These are phyloP conservation scores for Kodamaea kakaduensis DNA, from an alignment of 805 yeast species.

Conservation along the genomic window DNA sequence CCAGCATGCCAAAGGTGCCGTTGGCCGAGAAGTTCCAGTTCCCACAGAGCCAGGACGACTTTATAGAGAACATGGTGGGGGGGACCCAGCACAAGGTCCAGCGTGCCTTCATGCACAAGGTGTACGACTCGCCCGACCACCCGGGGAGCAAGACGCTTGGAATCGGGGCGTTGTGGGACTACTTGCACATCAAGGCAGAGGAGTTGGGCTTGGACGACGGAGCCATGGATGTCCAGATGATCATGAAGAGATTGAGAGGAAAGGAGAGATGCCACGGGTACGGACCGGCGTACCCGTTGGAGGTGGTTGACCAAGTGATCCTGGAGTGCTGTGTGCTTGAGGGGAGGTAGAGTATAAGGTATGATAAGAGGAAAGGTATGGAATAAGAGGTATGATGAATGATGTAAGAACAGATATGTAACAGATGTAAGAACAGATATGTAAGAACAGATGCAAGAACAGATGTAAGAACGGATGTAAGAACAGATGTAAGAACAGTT, in stretches of 20 bases:
- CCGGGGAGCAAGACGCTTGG: conserved; percentile 55
- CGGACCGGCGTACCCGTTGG: conserved; percentile 64
- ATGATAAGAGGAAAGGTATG: too few species aligned
- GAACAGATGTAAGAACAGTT: too few species aligned
- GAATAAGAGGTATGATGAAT: too few species aligned
- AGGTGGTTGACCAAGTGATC: conserved; percentile 39
- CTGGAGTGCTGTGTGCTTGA: conserved; percentile 10
- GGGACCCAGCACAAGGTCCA: conserved; percentile 23
- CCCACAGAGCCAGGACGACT: conserved; percentile 33
- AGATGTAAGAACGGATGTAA: too few species aligned
- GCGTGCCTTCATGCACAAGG: conserved; percentile 22
- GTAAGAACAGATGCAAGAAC: too few species aligned
- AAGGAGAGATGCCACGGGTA: conserved; percentile 72
- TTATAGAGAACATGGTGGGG: conserved; percentile 26
- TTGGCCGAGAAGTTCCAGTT: conserved; percentile 24
- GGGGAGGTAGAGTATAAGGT: neutral
- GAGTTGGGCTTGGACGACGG: conserved; percentile 42
- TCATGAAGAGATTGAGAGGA: conserved; percentile 61
- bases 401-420: too few species aligned
- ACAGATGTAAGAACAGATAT: too few species aligned
- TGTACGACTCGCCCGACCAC: conserved; percentile 33
- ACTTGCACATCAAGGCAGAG: conserved; percentile 47
- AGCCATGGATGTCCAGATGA: conserved; percentile 51
- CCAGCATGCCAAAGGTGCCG: conserved; percentile 4
- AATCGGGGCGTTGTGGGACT: conserved; percentile 82